Conservation (phyloP, 176 grass and related monocot species). For the Oryza rufipogon region DNA sequence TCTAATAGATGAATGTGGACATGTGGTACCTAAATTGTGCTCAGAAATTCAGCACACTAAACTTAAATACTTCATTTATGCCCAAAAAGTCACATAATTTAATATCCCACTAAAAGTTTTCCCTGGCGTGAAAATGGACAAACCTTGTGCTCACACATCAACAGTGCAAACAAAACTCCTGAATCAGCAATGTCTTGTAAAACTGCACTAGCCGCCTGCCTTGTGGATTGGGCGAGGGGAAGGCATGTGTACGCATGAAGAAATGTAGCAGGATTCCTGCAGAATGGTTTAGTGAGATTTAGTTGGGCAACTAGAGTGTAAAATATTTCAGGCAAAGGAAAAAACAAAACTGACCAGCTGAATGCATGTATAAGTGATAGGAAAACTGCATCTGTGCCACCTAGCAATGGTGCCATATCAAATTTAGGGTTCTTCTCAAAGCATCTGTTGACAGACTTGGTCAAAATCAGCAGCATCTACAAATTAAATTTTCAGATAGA, state of each 20-base stretch:
- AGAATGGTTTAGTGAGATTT: slow-evolving; percentile 23
- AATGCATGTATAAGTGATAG: slow-evolving; percentile 90
- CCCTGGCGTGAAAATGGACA: slow-evolving; percentile 22
- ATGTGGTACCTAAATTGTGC: neutral
- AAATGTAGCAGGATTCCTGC: slow-evolving; percentile 96
- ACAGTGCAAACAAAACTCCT: slow-evolving; percentile 86
- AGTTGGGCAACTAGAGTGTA: neutral
- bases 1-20: slow-evolving; percentile 4
- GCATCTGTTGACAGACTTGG: slow-evolving; percentile 88
- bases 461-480: slow-evolving; percentile 97
- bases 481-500: slow-evolving; percentile 32
- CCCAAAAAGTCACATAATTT: neutral
- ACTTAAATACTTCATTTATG: neutral
- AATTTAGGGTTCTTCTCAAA: slow-evolving; percentile 99
- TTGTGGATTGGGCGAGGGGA: slow-evolving; percentile 80
- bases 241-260: slow-evolving; percentile 98
- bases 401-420: slow-evolving; percentile 88
- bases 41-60: neutral
- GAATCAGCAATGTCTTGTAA: slow-evolving; percentile 97
- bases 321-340: neutral
- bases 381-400: slow-evolving; percentile 93
- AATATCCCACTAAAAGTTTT: neutral
- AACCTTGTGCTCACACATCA: slow-evolving; percentile 99
- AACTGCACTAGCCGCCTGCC: slow-evolving; percentile 79
- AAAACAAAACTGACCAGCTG: slow-evolving; percentile 64